Evolutionary conservation across 371 early-diverging fungal species (phyloP), one percentile per base, ranked within the genome.

Genomic region (Dichotomocladium elegans): DNA sequence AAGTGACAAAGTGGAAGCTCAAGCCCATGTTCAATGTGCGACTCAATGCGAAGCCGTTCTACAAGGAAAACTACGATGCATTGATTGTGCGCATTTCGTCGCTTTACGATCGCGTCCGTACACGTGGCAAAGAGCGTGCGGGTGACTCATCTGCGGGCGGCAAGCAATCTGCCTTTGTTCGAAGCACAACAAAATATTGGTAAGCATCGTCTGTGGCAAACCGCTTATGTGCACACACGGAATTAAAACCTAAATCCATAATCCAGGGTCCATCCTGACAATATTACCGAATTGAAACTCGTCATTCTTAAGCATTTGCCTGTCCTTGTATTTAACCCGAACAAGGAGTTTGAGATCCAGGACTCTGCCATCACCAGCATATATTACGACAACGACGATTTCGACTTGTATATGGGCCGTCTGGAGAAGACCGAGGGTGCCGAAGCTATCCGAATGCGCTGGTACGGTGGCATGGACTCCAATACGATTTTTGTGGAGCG

Each of bases 161-260:
- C 24, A 76, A 76, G 41, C 77, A 76, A 60, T 66, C 77, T 40
- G 77, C 77, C 1, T 91, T 93, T 80, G 91, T 95, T 10, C 81
- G 96, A 40, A 84, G 90, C 61, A 94, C 96, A 12, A 91, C 91
- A 42, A 95, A 99, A 77, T 99, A 97, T 74, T 99, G 99, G 77
- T 68, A 66, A 60, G 53, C 21, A 7, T 5, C 8, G 7, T 11
- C 21, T 15, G 15, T 37, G 15, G 9, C 0, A 1, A 14, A 35
- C 2, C 8, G 37, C 37, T 37, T 11, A 37, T 15, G 14, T 12
- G 40, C 51, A 14, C n/a, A 12, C 15, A n/a, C n/a, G n/a, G n/a
- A 21, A 17, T 26, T 24, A 17, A 15, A 46, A 52, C n/a, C 15
- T 14, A 17, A n/a, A 15, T 37, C 10, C 1, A 46, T 21, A n/a